These are phyloP conservation scores for Penicillium canariense DNA, from an alignment of 495 filamentous ascomycete species.

Conservation along the genomic window DNA sequence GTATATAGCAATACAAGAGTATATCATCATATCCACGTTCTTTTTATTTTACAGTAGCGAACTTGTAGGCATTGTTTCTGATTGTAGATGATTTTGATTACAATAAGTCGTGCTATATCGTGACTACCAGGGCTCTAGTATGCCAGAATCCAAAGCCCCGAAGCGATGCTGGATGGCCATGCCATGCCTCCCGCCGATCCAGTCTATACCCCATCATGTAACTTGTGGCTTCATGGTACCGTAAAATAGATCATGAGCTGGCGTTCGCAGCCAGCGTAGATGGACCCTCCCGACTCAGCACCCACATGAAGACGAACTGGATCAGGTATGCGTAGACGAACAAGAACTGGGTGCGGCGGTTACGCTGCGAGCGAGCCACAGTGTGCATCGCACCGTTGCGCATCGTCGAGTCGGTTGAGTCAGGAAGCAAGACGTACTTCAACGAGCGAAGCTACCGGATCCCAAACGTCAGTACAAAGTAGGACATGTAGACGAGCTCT, in stretches of 20 bases:
- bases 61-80: neutral
- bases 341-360: slow-evolving; percentile 88
- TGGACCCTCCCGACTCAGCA: slow-evolving; percentile 63
- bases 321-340: slow-evolving; percentile 94
- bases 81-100: slow-evolving; percentile 29
- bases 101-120: slow-evolving; percentile 36
- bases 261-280: slow-evolving; percentile 21
- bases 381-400: slow-evolving; percentile 70
- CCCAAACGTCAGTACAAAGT: slow-evolving; percentile 19
- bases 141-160: neutral
- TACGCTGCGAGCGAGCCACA: slow-evolving; percentile 78
- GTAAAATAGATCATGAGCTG: slow-evolving; percentile 23
- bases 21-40: neutral
- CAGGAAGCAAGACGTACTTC: slow-evolving; percentile 93
- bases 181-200: slow-evolving; percentile 10
- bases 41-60: neutral
- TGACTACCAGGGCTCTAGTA: slow-evolving; percentile 12
- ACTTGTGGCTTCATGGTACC: neutral
- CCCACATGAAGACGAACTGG: slow-evolving; percentile 94
- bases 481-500: neutral
- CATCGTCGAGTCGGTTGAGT: slow-evolving; percentile 62
- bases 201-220: slow-evolving; percentile 32
- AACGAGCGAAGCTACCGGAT: slow-evolving; percentile 79
- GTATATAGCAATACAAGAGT: slow-evolving; percentile 2
- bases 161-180: slow-evolving; percentile 3